These are phyloP conservation scores for Beauveria scarabaeidicola DNA, from an alignment of 2,329 filamentous ascomycete species.

Conservation along the genomic window DNA sequence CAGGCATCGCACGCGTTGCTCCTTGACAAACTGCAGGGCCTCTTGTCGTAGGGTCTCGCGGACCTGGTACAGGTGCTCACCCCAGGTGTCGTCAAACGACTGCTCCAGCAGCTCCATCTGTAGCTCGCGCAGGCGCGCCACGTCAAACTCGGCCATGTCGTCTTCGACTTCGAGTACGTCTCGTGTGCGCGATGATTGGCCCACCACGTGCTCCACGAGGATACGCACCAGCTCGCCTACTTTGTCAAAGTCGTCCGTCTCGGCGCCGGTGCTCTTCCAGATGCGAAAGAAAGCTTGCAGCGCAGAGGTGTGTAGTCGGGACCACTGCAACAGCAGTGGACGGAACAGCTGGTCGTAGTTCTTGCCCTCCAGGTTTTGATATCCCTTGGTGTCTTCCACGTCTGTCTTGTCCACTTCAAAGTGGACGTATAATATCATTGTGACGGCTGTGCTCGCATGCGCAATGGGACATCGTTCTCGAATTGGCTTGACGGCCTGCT, in stretches of 20 bases:
- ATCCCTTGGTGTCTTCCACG: constrained; percentile 66
- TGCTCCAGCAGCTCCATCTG: constrained; percentile 91
- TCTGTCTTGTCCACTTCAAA: constrained; percentile 88
- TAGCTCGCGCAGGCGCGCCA: constrained; percentile 65
- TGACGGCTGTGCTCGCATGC: constrained; percentile 77
- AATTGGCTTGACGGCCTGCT: constrained; percentile 68
- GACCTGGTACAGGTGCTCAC: constrained; percentile 79
- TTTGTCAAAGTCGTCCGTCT: constrained; percentile 83
- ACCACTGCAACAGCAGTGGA: constrained; percentile 88
- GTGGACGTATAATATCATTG: constrained; percentile 83
- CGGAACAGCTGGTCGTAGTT: constrained; percentile 82
- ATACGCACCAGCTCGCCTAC: constrained; percentile 87
- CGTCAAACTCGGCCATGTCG: constrained; percentile 77
- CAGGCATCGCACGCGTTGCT: constrained; percentile 86
- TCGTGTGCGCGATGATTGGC: constrained; percentile 70
- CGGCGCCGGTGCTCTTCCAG: constrained; percentile 85
- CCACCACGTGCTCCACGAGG: constrained; percentile 80
- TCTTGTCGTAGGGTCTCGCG: constrained; percentile 86
- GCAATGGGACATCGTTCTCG: constrained; percentile 79
- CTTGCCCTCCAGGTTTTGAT: constrained; percentile 64
- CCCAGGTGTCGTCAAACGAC: constrained; percentile 93
- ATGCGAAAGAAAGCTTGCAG: constrained; percentile 82
- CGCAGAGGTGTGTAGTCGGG: constrained; percentile 74
- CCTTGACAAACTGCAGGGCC: constrained; percentile 91
- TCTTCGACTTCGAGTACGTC: constrained; percentile 84